Evolutionary conservation across 2,329 filamentous ascomycete species (phyloP).

Genomic region (Tetracladium maxilliforme): DNA sequence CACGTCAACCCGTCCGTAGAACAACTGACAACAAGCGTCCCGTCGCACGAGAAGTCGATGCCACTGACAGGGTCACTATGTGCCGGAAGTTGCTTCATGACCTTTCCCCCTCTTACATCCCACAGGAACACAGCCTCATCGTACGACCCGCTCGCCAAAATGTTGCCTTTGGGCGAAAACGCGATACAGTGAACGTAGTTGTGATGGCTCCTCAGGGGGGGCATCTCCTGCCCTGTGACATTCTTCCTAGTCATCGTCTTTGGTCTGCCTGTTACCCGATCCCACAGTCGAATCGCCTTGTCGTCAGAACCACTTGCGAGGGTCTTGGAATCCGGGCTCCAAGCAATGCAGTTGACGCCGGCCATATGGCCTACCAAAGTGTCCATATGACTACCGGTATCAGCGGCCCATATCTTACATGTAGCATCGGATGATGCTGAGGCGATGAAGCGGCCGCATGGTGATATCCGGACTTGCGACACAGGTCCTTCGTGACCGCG

Average conservation of each 20-base stretch:
- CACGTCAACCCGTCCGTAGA: constrained; percentile 81
- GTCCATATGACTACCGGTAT: constrained; percentile 65
- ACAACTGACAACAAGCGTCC: constrained; percentile 83
- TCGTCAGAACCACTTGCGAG: constrained; percentile 90
- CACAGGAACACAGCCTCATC: constrained; percentile 95
- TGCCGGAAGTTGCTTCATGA: constrained; percentile 84
- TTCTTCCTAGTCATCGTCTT: constrained; percentile 17
- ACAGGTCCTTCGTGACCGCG: constrained; percentile 67
- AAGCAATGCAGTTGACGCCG: constrained; percentile 84
- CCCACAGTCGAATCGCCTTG: constrained; percentile 91
- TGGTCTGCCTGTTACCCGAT: constrained; percentile 46
- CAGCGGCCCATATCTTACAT: constrained; percentile 79
- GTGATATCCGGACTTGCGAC: constrained; percentile 79
- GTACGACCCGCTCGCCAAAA: constrained; percentile 87
- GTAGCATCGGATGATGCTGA: constrained; percentile 82
- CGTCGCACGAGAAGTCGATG: constrained; percentile 85
- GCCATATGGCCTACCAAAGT: constrained; percentile 89
- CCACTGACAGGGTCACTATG: constrained; percentile 91
- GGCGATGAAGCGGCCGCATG: constrained; percentile 79
- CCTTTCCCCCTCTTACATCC: constrained; percentile 77
- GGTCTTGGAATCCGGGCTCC: constrained; percentile 78
- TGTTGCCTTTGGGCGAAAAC: constrained; percentile 97
- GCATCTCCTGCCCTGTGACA: too few species aligned
- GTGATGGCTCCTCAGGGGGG: constrained; percentile 74
- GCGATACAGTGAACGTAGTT: constrained; percentile 92